Evolutionary conservation across 179 eudicot genomes (phyloP).

Genomic region (Vitellaria paradoxa): DNA sequence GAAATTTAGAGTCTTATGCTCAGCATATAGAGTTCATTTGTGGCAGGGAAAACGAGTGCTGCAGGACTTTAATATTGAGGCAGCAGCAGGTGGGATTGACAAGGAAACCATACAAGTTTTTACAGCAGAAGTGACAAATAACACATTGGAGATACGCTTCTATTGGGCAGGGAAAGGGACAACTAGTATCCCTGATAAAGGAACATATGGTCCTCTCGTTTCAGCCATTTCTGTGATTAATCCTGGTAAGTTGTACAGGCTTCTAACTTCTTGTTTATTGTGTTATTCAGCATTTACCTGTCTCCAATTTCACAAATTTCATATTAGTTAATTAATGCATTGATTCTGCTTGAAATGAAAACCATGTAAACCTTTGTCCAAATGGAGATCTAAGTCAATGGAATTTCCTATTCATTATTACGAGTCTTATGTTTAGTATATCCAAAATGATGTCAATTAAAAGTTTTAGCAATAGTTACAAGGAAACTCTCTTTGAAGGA

Average conservation of each 20-base stretch:
- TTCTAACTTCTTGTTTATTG: neutral
- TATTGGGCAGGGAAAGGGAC: slow-evolving; percentile 52
- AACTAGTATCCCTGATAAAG: slow-evolving; percentile 24
- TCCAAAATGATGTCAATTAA: no score
- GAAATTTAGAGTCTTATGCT: neutral
- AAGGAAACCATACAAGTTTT: slow-evolving; percentile 17
- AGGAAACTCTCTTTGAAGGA: no score
- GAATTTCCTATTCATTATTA: no score
- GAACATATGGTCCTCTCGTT: slow-evolving; percentile 43
- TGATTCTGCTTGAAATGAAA: no score
- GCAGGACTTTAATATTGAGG: slow-evolving; percentile 39
- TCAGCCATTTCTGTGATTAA: slow-evolving; percentile 48
- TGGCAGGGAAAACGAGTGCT: slow-evolving; percentile 26
- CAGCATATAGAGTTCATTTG: no score
- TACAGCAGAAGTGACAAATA: slow-evolving; percentile 22
- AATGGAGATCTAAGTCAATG: no score
- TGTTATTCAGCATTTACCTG: no score
- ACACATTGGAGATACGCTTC: slow-evolving; percentile 34
- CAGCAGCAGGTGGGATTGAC: slow-evolving; percentile 36
- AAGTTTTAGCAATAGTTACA: no score
- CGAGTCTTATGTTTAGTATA: no score
- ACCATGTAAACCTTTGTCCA: no score
- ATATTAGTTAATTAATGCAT: no score
- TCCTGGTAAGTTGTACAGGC: slow-evolving; percentile 20
- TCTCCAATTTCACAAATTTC: no score